phyloP scores from a whole-genome alignment of 164 flowering plant species.

The Hamamelis virginiana region DNA sequence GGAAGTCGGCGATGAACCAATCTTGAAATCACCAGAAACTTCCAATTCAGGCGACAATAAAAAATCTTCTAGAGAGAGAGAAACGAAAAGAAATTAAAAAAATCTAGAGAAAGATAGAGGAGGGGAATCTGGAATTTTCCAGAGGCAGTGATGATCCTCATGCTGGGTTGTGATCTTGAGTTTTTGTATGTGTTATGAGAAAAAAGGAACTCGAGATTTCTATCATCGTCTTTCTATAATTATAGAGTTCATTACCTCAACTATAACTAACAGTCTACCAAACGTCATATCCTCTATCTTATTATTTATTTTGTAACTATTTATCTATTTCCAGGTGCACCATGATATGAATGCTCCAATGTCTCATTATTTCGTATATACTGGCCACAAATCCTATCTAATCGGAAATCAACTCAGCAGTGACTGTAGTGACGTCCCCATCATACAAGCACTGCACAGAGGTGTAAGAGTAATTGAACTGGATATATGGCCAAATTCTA shows the following conservation, averaged over 20 bases:
- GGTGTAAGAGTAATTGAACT: conserved; percentile 76
- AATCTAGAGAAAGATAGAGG: too few species aligned
- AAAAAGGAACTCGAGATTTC: neutral
- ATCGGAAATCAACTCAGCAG: conserved; percentile 78
- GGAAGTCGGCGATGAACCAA: too few species aligned
- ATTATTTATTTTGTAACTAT: neutral
- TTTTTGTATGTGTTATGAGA: too few species aligned
- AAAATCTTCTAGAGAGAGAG: too few species aligned
- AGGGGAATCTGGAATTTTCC: too few species aligned
- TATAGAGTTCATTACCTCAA: neutral
- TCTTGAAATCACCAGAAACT: too few species aligned
- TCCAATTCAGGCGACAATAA: too few species aligned
- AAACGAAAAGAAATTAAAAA: too few species aligned
- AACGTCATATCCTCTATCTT: neutral
- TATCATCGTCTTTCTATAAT: too few species aligned
- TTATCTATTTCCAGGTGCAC: conserved; percentile 44
- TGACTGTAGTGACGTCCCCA: conserved; percentile 74
- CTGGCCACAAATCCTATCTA: conserved; percentile 76
- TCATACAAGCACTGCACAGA: conserved; percentile 51
- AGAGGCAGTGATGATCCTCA: too few species aligned
- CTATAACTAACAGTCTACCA: neutral
- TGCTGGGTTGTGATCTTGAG: too few species aligned
- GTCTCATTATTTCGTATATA: conserved; percentile 69
- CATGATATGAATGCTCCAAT: conserved; percentile 72
- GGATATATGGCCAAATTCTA: conserved; percentile 76